These are phyloP conservation scores for Saturnispora silvae DNA, from an alignment of 805 yeast species.

Conservation along the genomic window DNA sequence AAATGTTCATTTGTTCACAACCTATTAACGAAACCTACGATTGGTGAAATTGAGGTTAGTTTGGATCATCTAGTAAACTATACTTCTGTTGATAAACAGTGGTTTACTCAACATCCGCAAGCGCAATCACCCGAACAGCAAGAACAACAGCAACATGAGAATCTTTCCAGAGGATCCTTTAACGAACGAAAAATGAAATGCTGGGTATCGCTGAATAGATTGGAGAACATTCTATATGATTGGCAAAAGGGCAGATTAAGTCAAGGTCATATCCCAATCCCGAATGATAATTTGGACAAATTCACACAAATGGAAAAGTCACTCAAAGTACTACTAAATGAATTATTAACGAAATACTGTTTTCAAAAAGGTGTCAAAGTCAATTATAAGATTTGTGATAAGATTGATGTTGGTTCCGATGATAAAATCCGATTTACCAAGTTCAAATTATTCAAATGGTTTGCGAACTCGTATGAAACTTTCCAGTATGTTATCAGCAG, in stretches of 20 bases:
- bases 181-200: slow-evolving; percentile 9
- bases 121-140: slow-evolving; percentile 4
- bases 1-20: slow-evolving; percentile 9
- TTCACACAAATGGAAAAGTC: slow-evolving; percentile 19
- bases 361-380: slow-evolving; percentile 18
- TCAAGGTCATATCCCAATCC: slow-evolving; percentile 14
- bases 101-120: slow-evolving; percentile 9
- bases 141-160: no score
- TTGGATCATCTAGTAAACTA: slow-evolving; percentile 12
- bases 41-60: slow-evolving; percentile 2
- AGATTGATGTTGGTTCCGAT: slow-evolving; percentile 9
- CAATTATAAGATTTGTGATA: slow-evolving; percentile 21
- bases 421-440: slow-evolving; percentile 24
- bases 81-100: slow-evolving; percentile 8
- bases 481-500: no score
- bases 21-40: slow-evolving; percentile 1
- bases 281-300: background rate
- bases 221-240: slow-evolving; percentile 17
- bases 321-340: slow-evolving; percentile 23
- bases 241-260: slow-evolving; percentile 15
- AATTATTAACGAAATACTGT: slow-evolving; percentile 23
- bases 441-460: slow-evolving; percentile 22
- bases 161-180: no score
- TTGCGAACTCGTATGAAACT: slow-evolving; percentile 20
- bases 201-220: slow-evolving; percentile 15